Percentiles rank a stretch among this genome's conserved stretches.
Evolutionary conservation across 306 rosid genomes (phyloP).

Genomic region (Quercus suber): DNA sequence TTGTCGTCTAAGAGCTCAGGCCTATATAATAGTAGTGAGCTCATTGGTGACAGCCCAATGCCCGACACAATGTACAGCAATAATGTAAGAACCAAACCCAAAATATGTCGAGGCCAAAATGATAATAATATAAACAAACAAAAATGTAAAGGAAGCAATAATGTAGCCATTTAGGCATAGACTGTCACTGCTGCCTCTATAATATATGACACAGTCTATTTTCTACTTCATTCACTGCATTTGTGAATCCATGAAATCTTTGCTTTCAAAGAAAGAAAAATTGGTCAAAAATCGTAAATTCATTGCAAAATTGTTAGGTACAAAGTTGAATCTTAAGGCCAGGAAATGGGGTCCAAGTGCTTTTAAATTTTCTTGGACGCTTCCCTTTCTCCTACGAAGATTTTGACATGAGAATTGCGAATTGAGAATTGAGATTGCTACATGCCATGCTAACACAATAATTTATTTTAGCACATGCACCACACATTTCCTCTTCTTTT

Average conservation of each 20-base stretch:
- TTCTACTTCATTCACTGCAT: neutral
- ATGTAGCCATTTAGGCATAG: neutral
- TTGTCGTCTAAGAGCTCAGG: neutral
- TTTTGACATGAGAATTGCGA: conserved; percentile 37
- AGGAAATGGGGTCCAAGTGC: conserved; percentile 37
- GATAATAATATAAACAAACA: neutral
- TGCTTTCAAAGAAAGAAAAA: neutral
- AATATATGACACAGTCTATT: neutral
- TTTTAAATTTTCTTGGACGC: conserved; percentile 18
- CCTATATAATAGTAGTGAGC: neutral
- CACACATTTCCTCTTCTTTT: conserved; percentile 6
- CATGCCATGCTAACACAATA: conserved; percentile 44
- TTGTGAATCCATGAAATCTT: neutral
- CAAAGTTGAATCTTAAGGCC: conserved; percentile 29
- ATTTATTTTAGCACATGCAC: conserved; percentile 67
- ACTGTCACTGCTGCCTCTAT: too few species aligned
- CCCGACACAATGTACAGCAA: neutral
- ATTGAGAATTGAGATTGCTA: conserved; percentile 16
- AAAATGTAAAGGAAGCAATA: too few species aligned
- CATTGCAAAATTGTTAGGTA: neutral
- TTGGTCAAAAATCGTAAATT: neutral
- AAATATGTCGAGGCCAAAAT: neutral
- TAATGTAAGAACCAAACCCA: neutral
- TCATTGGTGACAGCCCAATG: neutral
- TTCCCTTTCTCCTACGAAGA: conserved; percentile 33